Base-by-base conservation (phyloP, 768 basidiomycete species). In the Sporobolomyces pararoseus region DNA sequence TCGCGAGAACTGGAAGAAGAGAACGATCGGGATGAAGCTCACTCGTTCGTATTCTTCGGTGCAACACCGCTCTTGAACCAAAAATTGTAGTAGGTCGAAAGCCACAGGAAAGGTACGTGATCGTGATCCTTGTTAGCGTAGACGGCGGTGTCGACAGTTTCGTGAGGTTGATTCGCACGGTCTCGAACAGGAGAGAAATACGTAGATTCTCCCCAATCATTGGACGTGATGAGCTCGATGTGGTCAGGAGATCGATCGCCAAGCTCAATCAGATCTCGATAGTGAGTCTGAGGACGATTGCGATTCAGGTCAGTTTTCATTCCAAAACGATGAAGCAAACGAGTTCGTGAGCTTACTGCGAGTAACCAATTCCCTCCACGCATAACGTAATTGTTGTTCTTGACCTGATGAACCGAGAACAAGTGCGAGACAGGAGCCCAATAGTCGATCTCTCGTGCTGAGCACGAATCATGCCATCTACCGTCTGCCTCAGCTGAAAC, bases 121-220 rank as follows among this genome's bases (percentile, higher is more conserved):
- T 68, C 57, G 49, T 64, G 62, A 7, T 54, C 54, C 12, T 53
- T 10, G n/a, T 25, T 23, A 12, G 60, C 70, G 47, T 71, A 71
- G 12, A 23, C 29, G 2, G 46, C 53, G 6, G 70, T 66, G 39
- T 66, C 70, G 59, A 66, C 10, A 1, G 59, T 60, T 23, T 53
- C 57, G 12, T 17, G 12, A 2, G 68, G 68, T 21, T 63, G 55
- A 19, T 61, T 34, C 27, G 46, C 6, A 21, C 29, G 37, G 14
- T 51, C 29, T 29, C 54, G 52, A 3, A 63, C 32, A 2, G 64
- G 61, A 12, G 57, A 46, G 29, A 72, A 21, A 57, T 72, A 72
- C 9, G 66, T 66, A 9, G 51, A 53, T 31, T 72, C 66, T n/a
- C 71, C 71, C 62, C 44, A 71, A 34, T 71, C 65, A 53, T 66